These are phyloP conservation scores for Ramularia endophylla DNA, from an alignment of 2,329 filamentous ascomycete genomes.

Conservation along the genomic window DNA sequence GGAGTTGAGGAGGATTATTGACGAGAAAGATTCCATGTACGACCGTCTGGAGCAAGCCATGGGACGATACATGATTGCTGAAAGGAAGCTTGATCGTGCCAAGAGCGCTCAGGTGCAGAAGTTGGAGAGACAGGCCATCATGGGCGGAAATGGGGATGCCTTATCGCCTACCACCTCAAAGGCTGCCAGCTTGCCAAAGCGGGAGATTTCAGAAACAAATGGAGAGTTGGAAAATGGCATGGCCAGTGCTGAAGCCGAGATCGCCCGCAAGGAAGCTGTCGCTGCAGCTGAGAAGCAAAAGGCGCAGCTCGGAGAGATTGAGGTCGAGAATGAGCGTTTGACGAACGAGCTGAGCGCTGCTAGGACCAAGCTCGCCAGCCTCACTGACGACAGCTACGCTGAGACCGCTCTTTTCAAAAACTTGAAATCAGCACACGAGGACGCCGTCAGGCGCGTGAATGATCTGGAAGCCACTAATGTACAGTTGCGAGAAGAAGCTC, in stretches of 20 bases:
- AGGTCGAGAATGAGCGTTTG: slow-evolving; percentile 68
- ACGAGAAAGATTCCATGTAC: slow-evolving; percentile 49
- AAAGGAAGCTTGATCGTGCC: slow-evolving; percentile 85
- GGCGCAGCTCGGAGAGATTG: slow-evolving; percentile 74
- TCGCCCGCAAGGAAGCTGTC: slow-evolving; percentile 69
- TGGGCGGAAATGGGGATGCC: slow-evolving; percentile 51
- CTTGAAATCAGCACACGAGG: slow-evolving; percentile 83
- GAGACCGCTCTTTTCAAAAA: slow-evolving; percentile 91
- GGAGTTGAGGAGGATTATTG: slow-evolving; percentile 23
- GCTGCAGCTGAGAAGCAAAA: slow-evolving; percentile 78
- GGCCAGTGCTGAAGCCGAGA: slow-evolving; percentile 61
- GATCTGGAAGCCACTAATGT: slow-evolving; percentile 84
- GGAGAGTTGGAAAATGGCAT: slow-evolving; percentile 51
- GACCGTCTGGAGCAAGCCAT: slow-evolving; percentile 85
- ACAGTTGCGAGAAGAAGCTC: slow-evolving; percentile 74
- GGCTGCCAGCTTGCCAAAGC: slow-evolving; percentile 36
- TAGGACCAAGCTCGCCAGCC: slow-evolving; percentile 59
- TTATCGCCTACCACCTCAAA: slow-evolving; percentile 37
- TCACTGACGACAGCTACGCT: slow-evolving; percentile 89
- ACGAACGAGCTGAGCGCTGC: slow-evolving; percentile 74
- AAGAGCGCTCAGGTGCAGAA: slow-evolving; percentile 88
- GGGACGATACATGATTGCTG: slow-evolving; percentile 86
- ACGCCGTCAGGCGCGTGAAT: slow-evolving; percentile 87
- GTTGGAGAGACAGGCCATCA: slow-evolving; percentile 80
- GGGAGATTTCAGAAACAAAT: slow-evolving; percentile 46